Conservation (phyloP, 2,329 filamentous ascomycete species). For the Mollisia scopiformis region DNA sequence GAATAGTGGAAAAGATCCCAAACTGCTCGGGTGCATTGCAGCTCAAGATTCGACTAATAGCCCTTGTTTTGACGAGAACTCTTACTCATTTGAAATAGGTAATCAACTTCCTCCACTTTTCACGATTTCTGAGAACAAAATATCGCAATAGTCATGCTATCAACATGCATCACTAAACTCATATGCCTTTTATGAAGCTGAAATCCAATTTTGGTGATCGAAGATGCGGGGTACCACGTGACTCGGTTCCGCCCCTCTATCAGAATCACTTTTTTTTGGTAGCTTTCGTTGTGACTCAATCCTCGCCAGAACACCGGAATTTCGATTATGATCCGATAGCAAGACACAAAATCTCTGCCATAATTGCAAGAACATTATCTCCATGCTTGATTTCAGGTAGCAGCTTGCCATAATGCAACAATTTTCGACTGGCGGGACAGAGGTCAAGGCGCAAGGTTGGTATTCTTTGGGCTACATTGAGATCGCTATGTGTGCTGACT, state of each 20-base stretch:
- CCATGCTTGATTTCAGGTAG: slow-evolving; percentile 4
- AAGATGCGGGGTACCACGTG: not conserved
- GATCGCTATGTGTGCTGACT: not conserved
- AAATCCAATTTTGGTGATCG: too few species aligned
- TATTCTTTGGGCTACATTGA: not conserved
- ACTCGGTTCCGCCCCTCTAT: not conserved
- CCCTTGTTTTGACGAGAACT: too few species aligned
- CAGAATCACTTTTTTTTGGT: not conserved
- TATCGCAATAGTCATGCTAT: too few species aligned
- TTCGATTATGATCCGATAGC: not conserved
- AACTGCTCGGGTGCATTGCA: too few species aligned
- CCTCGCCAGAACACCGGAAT: not conserved
- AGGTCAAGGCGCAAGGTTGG: slow-evolving; percentile 15
- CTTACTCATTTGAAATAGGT: too few species aligned
- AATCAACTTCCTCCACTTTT: too few species aligned
- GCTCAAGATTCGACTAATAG: too few species aligned
- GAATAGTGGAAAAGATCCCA: too few species aligned
- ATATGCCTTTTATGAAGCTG: too few species aligned
- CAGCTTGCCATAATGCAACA: slow-evolving; percentile 6
- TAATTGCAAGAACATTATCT: not conserved
- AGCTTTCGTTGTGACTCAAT: not conserved
- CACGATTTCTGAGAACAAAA: too few species aligned
- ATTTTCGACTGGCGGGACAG: slow-evolving; percentile 12
- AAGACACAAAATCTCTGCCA: not conserved
- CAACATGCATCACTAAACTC: too few species aligned